Percentiles rank a stretch among this genome's conserved stretches.
Evolutionary conservation across 108 stramenopile species (phyloP).

Genomic region (Skeletonema costatum): DNA sequence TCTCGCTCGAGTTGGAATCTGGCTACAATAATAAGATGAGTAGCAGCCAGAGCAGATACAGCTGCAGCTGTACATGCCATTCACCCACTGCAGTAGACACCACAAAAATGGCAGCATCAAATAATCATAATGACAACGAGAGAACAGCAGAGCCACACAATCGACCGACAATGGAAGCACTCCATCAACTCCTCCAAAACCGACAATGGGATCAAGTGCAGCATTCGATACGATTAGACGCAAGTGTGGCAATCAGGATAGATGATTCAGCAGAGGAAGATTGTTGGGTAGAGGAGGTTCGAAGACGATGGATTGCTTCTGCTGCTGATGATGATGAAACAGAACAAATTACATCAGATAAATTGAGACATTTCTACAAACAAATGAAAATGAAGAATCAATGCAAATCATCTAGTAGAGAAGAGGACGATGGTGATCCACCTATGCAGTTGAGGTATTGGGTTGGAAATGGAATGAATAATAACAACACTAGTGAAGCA

Average conservation of each 20-base stretch:
- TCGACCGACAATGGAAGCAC: background rate
- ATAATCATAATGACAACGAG: too few species aligned
- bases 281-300: constrained; percentile 1
- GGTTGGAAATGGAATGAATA: background rate
- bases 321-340: background rate
- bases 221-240: constrained; percentile 12
- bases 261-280: constrained; percentile 32
- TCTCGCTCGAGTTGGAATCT: too few species aligned
- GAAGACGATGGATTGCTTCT: background rate
- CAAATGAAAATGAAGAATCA: background rate
- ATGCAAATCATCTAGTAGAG: background rate
- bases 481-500: background rate
- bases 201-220: constrained; percentile 1
- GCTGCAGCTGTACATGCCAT: too few species aligned
- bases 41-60: too few species aligned
- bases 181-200: background rate
- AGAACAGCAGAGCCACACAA: background rate
- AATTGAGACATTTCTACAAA: background rate
- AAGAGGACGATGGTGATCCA: background rate
- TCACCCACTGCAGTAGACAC: too few species aligned
- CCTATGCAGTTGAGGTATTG: background rate
- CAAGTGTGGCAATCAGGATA: constrained; percentile 26
- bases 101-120: too few species aligned
- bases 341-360: background rate
- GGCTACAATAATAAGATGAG: too few species aligned